These are phyloP conservation scores for Diaporthe vexans DNA, from an alignment of 2,329 filamentous ascomycete species.

Conservation along the genomic window DNA sequence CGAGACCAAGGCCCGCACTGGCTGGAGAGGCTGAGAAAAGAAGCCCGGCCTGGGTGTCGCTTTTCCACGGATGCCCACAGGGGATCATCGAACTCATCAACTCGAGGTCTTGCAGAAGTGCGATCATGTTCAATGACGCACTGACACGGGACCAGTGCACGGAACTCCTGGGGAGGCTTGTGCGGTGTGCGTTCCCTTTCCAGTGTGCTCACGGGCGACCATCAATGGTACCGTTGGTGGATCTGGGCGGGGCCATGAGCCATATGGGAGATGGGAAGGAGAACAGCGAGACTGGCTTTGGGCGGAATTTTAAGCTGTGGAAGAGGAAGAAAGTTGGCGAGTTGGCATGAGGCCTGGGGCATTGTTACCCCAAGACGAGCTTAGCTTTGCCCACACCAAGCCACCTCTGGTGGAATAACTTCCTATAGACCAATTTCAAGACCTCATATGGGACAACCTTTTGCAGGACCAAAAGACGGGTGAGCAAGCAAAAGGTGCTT, in stretches of 20 bases:
- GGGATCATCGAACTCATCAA: constrained; percentile 83
- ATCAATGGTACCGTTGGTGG: constrained; percentile 74
- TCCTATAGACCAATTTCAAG: no score
- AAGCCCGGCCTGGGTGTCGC: constrained; percentile 66
- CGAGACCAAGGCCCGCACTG: background rate
- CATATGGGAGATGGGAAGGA: background rate
- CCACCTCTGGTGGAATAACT: no score
- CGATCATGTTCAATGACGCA: constrained; percentile 88
- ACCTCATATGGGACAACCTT: no score
- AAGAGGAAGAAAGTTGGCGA: background rate
- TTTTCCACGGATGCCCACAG: constrained; percentile 78
- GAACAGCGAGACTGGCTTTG: background rate
- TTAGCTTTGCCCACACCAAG: no score
- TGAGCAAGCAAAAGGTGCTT: no score
- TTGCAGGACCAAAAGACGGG: no score
- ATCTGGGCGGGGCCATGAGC: constrained; percentile 57
- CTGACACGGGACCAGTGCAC: constrained; percentile 71
- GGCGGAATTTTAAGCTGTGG: background rate
- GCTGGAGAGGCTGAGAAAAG: background rate
- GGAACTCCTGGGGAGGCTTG: constrained; percentile 69
- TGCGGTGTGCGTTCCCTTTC: constrained; percentile 79
- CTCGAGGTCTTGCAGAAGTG: constrained; percentile 82
- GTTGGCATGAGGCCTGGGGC: no score
- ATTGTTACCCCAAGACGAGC: no score
- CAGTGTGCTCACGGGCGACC: constrained; percentile 86